Base-by-base conservation (phyloP, 1,284 basidiomycete genomes). In the Vanrija sp. region DNA sequence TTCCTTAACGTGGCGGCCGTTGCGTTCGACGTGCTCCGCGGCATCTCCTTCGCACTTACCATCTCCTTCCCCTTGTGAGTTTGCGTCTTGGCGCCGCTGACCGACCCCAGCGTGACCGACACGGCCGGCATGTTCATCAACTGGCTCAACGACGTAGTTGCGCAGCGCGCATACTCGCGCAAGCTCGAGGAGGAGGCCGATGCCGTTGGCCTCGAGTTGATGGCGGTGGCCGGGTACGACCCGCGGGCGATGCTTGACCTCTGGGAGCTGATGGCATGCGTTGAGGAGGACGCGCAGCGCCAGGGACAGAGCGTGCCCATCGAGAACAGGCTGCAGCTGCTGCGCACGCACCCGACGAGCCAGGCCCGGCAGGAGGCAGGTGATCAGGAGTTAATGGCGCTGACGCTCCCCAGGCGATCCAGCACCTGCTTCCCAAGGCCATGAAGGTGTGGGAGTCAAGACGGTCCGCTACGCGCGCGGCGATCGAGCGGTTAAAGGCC, bases 111-210 rank as follows among this genome's bases (percentile, higher is more conserved):
- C 28, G 66, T 82, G 34, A 78, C 78, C 39, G 80, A 81, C 60
- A 75, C 76, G 2, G 73, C 79, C 6, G 79, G 74, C 1, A 61
- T 78, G 16, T 71, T 72, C 48, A 77, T 82, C 63, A 82, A 80
- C 54, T 77, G 77, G 64, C 60, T 81, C 39, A 80, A 81, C 59
- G 76, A 81, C 49, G 69, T 78, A 18, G 75, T 81, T 0, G 78
- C 79, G 4, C 72, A 78, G 49, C 65, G 79, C 21, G 80, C 80
- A 2, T 82, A 78, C 58, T 80, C 78, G 23, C 71, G 80, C 39
- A 81, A 80, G 64, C 64, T 82, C 16, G 80, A 82, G 62, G 74
- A 74, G 62, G 80, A 82, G 61, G 80, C 80, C 1, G 80, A 82
- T 54, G 65, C 73, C 10, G 74, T 82, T 1, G 80, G 80, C 3